A percentile compares a stretch with the other conserved stretches of the same genome.
Evolutionary conservation across 257 asterid genomes (phyloP).

Genomic region (Hygrophila difformis): DNA sequence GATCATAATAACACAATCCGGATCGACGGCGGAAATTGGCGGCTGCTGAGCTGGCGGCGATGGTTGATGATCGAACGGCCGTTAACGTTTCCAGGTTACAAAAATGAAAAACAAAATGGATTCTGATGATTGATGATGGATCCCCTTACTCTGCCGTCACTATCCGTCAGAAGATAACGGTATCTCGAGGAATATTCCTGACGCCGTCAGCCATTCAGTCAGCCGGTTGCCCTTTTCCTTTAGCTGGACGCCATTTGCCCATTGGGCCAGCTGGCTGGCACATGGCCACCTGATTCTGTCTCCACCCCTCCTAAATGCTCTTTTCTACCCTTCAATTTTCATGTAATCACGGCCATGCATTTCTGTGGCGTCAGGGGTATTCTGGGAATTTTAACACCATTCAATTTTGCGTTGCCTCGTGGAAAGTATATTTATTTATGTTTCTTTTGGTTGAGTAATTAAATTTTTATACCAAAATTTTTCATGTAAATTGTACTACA

Average conservation of each 20-base stretch:
- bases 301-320: neutral
- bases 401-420: neutral
- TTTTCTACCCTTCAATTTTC: constrained; percentile 12
- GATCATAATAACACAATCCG: neutral
- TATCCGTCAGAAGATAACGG: constrained; percentile 7
- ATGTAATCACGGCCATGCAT: neutral
- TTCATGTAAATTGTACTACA: too few relatives aligned
- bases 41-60: neutral
- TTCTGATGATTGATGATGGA: too few relatives aligned
- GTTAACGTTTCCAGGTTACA: neutral
- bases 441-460: too few relatives aligned
- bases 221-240: constrained; percentile 30
- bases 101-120: too few relatives aligned
- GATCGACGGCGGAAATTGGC: too few relatives aligned
- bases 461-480: too few relatives aligned
- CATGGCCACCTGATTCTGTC: constrained; percentile 46
- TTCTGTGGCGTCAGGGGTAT: too few relatives aligned
- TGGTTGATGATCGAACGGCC: constrained; percentile 12
- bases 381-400: constrained; percentile 7
- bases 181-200: constrained; percentile 17
- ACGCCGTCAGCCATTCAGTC: constrained; percentile 23
- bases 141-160: too few relatives aligned
- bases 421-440: too few relatives aligned
- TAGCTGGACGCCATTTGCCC: constrained; percentile 51
- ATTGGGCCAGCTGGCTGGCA: constrained; percentile 61